phyloP scores from a whole-genome alignment of 768 basidiomycete genomes.

The Lepiota brunneoincarnata region DNA sequence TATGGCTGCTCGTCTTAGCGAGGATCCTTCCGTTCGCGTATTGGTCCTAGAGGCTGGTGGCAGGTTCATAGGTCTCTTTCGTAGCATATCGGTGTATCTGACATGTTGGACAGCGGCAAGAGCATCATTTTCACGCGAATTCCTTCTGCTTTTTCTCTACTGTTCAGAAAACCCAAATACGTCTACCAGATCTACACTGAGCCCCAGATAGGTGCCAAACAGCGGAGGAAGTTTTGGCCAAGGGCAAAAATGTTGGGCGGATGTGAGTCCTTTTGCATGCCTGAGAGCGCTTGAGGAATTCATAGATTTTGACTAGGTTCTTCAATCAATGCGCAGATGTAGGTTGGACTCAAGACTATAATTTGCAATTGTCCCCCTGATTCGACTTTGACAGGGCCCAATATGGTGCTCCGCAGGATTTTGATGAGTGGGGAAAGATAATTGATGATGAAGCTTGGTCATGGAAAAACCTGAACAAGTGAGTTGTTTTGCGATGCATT shows the following conservation, averaged over 20 bases:
- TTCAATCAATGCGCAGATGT: constrained; percentile 61
- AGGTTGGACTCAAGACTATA: background rate
- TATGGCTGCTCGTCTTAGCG: constrained; percentile 55
- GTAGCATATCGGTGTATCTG: background rate
- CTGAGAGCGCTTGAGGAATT: background rate
- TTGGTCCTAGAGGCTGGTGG: constrained; percentile 58
- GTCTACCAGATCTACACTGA: constrained; percentile 57
- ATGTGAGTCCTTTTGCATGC: constrained; percentile 43
- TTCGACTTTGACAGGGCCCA: constrained; percentile 44
- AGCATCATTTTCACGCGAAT: constrained; percentile 37
- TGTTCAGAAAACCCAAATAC: constrained; percentile 43
- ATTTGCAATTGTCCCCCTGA: background rate
- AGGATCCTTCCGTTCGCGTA: constrained; percentile 51
- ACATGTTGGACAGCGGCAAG: constrained; percentile 35
- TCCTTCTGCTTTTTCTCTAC: constrained; percentile 37
- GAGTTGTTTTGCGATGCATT: constrained; percentile 7
- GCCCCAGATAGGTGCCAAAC: constrained; percentile 48
- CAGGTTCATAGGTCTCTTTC: constrained; percentile 34
- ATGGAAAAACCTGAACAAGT: constrained; percentile 55
- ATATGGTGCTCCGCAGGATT: constrained; percentile 65
- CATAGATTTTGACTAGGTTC: constrained; percentile 37
- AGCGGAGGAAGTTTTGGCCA: constrained; percentile 56
- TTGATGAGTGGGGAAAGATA: constrained; percentile 60
- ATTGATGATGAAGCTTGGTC: constrained; percentile 57
- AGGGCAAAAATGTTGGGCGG: constrained; percentile 72